A percentile compares a stretch with the other conserved stretches of the same genome.
phyloP scores from a whole-genome alignment of 495 filamentous ascomycete genomes.

The Penicillium coprophilum region DNA sequence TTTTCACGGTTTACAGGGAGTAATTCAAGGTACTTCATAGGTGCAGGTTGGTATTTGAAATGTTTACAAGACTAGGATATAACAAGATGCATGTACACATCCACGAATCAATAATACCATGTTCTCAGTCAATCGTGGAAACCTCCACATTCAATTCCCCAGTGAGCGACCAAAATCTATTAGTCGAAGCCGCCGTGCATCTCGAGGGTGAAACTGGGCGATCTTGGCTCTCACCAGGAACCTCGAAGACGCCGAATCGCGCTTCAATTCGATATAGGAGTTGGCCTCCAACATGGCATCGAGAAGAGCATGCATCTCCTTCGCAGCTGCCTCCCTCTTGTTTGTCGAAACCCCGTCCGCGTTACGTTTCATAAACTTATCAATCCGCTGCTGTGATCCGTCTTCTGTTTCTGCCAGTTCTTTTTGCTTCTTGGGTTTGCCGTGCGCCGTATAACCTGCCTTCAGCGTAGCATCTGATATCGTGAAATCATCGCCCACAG shows the following conservation, averaged over 20 bases:
- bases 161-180: conserved; percentile 83
- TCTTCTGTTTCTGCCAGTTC: conserved; percentile 42
- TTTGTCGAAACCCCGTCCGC: conserved; percentile 37
- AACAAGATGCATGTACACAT: conserved; percentile 10
- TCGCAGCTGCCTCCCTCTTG: conserved; percentile 63
- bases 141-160: conserved; percentile 52
- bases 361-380: conserved; percentile 65
- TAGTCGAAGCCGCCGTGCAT: conserved; percentile 71
- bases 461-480: conserved; percentile 60
- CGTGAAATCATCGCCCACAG: conserved; percentile 71
- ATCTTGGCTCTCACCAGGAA: conserved; percentile 84
- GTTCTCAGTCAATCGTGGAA: conserved; percentile 4
- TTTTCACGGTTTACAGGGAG: conserved; percentile 1
- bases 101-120: conserved; percentile 21
- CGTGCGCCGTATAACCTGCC: conserved; percentile 70
- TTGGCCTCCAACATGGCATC: conserved; percentile 63
- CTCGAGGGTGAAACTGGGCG: conserved; percentile 81
- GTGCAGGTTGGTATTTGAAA: conserved; percentile 6
- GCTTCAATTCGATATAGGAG: conserved; percentile 65
- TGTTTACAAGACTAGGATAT: conserved; percentile 15
- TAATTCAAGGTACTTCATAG: background rate
- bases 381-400: conserved; percentile 64
- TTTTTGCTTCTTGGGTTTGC: conserved; percentile 64
- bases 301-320: conserved; percentile 65
- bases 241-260: conserved; percentile 76